Conservation (phyloP, 2,329 filamentous ascomycete species). For the Arthroderma sp. region DNA sequence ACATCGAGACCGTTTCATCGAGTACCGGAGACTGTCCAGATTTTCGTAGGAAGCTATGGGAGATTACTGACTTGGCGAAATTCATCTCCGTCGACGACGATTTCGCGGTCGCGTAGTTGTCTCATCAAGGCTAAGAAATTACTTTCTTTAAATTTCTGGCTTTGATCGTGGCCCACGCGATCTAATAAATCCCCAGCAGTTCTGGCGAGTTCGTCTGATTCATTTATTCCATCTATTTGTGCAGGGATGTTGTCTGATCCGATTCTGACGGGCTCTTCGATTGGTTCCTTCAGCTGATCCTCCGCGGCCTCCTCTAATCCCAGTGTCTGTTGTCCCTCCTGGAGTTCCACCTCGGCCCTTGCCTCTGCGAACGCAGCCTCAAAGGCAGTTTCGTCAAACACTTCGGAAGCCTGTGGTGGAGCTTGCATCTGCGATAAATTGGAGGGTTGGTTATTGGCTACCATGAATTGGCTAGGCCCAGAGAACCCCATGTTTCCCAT, state of each 20-base stretch:
- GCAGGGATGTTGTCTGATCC: conserved; percentile 32
- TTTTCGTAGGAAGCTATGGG: conserved; percentile 22
- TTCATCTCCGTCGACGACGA: conserved; percentile 56
- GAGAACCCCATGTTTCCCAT: conserved; percentile 1
- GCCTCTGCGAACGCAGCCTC: conserved; percentile 33
- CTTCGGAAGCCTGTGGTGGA: conserved; percentile 18
- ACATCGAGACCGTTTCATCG: conserved; percentile 14
- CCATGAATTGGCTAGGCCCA: neutral
- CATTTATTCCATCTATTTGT: conserved; percentile 24
- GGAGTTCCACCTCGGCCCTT: conserved; percentile 23
- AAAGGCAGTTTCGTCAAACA: conserved; percentile 34
- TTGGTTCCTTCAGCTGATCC: neutral
- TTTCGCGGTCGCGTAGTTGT: conserved; percentile 56
- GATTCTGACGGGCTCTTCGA: conserved; percentile 22
- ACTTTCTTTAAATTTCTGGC: conserved; percentile 64
- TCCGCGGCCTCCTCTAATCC: neutral
- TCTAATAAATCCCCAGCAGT: conserved; percentile 60
- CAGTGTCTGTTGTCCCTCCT: conserved; percentile 12
- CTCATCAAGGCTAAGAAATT: conserved; percentile 67
- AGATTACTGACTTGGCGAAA: conserved; percentile 35
- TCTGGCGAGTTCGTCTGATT: conserved; percentile 55
- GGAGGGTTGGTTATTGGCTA: neutral
- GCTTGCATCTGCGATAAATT: neutral
- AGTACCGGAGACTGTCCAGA: conserved; percentile 24
- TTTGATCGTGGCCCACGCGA: conserved; percentile 54